phyloP scores from a whole-genome alignment of 176 grass and related monocot species.

The Aegilops sharonensis region DNA sequence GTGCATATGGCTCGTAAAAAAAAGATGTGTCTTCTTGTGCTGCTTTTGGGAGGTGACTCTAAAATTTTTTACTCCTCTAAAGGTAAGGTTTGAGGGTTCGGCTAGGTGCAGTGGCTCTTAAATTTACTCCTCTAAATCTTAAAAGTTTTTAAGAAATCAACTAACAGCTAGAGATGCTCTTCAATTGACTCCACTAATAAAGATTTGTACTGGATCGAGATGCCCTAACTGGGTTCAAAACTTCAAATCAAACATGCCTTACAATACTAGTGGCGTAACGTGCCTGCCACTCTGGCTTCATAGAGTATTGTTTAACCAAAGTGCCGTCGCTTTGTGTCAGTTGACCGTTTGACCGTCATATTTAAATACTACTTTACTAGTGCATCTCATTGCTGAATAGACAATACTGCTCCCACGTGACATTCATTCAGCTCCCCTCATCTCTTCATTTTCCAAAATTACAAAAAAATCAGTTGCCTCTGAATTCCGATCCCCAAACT shows the following conservation, averaged over 20 bases:
- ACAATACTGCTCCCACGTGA: not conserved
- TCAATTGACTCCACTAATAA: no score
- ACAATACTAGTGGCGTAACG: not conserved
- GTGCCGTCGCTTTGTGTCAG: not conserved
- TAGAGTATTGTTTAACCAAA: not conserved
- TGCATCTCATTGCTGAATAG: not conserved
- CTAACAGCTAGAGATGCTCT: no score
- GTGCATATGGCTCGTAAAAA: no score
- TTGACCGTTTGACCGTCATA: not conserved
- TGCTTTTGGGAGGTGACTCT: no score
- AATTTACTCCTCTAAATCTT: no score
- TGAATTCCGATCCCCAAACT: not conserved
- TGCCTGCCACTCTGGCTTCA: not conserved
- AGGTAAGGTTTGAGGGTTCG: no score
- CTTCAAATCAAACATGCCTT: not conserved
- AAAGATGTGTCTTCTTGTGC: no score
- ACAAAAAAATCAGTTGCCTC: not conserved
- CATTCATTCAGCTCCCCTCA: not conserved
- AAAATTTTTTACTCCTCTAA: no score
- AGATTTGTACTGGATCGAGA: no score
- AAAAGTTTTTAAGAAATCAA: no score
- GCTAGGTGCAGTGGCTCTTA: no score
- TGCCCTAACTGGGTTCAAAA: no score
- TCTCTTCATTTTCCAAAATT: not conserved
- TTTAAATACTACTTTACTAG: not conserved